Percentiles rank a stretch among this genome's conserved stretches.
These are phyloP conservation scores for Serendipita sp. DNA, from an alignment of 768 basidiomycete genomes.

Conservation along the genomic window DNA sequence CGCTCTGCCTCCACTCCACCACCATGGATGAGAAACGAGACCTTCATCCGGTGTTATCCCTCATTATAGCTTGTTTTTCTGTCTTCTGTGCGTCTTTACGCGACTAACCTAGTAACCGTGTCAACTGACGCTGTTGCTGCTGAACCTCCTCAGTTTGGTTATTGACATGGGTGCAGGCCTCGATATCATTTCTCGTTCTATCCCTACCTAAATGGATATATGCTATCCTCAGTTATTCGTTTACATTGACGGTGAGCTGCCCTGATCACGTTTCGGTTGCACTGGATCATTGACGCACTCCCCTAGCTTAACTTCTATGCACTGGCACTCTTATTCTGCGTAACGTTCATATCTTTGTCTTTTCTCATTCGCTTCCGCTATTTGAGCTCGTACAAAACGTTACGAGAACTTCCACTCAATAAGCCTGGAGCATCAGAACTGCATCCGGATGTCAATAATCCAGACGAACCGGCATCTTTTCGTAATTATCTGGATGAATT, in stretches of 20 bases:
- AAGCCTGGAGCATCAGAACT: slow-evolving; percentile 75
- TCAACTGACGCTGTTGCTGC: slow-evolving; percentile 8
- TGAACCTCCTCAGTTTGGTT: slow-evolving; percentile 46
- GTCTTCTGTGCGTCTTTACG: slow-evolving; percentile 45
- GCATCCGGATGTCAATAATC: slow-evolving; percentile 79
- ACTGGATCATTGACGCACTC: background rate
- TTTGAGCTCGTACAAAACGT: slow-evolving; percentile 55
- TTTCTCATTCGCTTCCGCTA: slow-evolving; percentile 77
- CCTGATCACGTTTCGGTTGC: slow-evolving; percentile 5
- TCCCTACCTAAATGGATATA: slow-evolving; percentile 68
- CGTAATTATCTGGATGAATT: slow-evolving; percentile 98
- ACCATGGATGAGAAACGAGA: slow-evolving; percentile 15
- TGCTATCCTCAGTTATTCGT: slow-evolving; percentile 65
- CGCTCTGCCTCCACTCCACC: background rate
- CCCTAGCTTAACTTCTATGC: slow-evolving; percentile 80
- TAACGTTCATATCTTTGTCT: slow-evolving; percentile 51
- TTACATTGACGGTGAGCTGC: slow-evolving; percentile 62
- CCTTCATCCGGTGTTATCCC: slow-evolving; percentile 56
- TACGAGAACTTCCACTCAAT: slow-evolving; percentile 66
- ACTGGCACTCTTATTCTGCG: slow-evolving; percentile 59
- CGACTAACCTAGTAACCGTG: background rate
- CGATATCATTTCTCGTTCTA: slow-evolving; percentile 70
- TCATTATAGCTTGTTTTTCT: slow-evolving; percentile 74
- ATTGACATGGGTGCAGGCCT: slow-evolving; percentile 55
- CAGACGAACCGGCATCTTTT: slow-evolving; percentile 53